These are phyloP conservation scores for Lecanosticta acicola DNA, from an alignment of 2,329 filamentous ascomycete species.

Conservation along the genomic window DNA sequence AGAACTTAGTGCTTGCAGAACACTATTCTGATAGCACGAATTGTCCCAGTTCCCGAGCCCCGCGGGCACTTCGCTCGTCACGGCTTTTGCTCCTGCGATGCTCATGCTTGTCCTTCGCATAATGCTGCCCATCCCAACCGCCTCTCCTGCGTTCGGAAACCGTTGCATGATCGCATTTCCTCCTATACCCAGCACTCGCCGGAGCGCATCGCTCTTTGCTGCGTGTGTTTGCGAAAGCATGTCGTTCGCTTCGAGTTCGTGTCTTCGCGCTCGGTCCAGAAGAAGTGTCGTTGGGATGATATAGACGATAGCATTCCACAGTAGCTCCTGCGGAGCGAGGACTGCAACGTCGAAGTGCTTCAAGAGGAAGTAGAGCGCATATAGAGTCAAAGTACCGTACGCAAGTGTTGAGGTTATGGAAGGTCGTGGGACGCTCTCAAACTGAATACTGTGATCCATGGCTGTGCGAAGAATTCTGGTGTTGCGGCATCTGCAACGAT, in stretches of 20 bases:
- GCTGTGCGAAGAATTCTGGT: not conserved
- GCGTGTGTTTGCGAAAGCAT: constrained; percentile 32
- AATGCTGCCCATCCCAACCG: constrained; percentile 25
- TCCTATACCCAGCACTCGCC: constrained; percentile 36
- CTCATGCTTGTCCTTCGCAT: constrained; percentile 23
- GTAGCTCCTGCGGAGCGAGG: constrained; percentile 42
- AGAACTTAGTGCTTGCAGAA: constrained; percentile 66
- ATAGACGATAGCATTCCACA: constrained; percentile 59
- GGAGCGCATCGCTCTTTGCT: constrained; percentile 35
- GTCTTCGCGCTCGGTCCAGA: constrained; percentile 47
- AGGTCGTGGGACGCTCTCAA: constrained; percentile 16
- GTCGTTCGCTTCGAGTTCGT: constrained; percentile 25
- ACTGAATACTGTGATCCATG: constrained; percentile 23
- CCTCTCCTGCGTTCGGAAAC: constrained; percentile 29
- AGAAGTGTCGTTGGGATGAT: constrained; percentile 54
- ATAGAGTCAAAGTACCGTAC: constrained; percentile 26
- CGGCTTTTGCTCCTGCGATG: constrained; percentile 10
- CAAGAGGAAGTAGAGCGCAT: constrained; percentile 29
- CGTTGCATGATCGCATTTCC: constrained; percentile 35
- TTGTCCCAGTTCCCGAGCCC: constrained; percentile 91
- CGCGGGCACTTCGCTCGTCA: constrained; percentile 36
- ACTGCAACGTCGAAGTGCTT: constrained; percentile 29
- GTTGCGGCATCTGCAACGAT: constrained; percentile 8
- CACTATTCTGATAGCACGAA: constrained; percentile 96
- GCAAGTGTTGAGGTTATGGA: constrained; percentile 19